Base-by-base conservation (phyloP, 2,329 filamentous ascomycete genomes). In the Scytalidium sp. region DNA sequence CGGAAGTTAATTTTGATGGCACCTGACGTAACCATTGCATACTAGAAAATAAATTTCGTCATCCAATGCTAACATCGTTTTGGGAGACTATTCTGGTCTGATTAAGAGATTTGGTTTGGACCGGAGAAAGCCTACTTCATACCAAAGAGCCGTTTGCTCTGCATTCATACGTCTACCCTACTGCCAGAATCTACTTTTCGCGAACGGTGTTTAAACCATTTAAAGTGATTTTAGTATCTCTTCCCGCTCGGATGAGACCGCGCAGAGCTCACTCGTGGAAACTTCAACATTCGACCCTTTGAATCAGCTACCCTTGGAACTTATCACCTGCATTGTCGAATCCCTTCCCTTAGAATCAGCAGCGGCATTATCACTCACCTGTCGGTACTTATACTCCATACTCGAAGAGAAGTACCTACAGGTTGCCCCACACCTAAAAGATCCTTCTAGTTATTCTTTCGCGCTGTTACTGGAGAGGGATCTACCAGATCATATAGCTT, bases 401-500 rank as follows among this genome's bases (percentile, higher is more conserved):
- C 15, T 36, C 4, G 32, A 36, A 36, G 32, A 36, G 17, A 36
- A 36, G 15, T 36, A 36, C 32, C 17, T 36, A n/a, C 8, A 36
- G 17, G 13, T 36, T n/a, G 32, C 32, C 15, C 32, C 32, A 36
- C 15, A 36, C 5, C 17, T 36, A 36, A n/a, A 36, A 6, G 15
- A 8, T 4, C 6, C 4, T 4, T n/a, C 7, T 36, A n/a, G 17
- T 36, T 21, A 45, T 25, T 25, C 41, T 2, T 48, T 53, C 41
- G 40, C 53, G 27, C 45, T 15, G 22, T 29, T 55, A 19, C 23
- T 50, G 22, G 53, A 46, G 47, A 39, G 42, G 25, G 42, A 45
- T 21, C 36, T 55, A 15, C 53, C 47, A 7, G 19, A 55, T 19
- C 45, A 55, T 36, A 40, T 55, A 20, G 19, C 41, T 3, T 55